These are phyloP conservation scores for Blastobotrys elegans DNA, from an alignment of 1,139 yeast species.

Conservation along the genomic window DNA sequence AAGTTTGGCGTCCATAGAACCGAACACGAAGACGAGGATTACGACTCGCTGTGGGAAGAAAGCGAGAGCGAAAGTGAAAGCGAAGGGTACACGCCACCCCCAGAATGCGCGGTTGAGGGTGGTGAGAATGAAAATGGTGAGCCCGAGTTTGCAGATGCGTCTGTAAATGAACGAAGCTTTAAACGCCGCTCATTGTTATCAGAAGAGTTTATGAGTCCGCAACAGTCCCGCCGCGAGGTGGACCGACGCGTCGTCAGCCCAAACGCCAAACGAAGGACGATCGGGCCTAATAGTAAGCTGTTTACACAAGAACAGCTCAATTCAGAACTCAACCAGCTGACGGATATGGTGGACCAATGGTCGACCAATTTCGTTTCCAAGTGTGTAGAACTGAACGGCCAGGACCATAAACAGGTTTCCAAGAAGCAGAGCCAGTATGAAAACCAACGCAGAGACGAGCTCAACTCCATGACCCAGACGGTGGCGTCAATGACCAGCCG, in stretches of 20 bases:
- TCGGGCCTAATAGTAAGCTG: neutral
- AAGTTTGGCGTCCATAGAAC: conserved; percentile 7
- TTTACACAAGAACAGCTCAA: conserved; percentile 11
- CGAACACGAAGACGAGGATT: conserved; percentile 14
- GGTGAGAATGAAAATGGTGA: neutral
- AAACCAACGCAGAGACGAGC: conserved; percentile 5
- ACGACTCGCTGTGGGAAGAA: conserved; percentile 24
- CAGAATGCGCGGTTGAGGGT: neutral
- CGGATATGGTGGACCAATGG: conserved; percentile 13
- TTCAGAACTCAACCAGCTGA: conserved; percentile 12
- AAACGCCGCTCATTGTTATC: conserved; percentile 11
- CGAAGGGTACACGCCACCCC: conserved; percentile 5
- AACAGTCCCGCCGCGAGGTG: neutral
- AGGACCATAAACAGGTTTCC: conserved; percentile 20
- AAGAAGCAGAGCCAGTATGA: conserved; percentile 13
- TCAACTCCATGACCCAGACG: conserved; percentile 8
- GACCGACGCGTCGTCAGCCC: neutral
- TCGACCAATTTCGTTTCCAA: conserved; percentile 8
- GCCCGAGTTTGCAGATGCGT: neutral
- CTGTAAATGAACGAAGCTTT: conserved; percentile 4
- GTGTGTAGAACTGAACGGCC: conserved; percentile 13
- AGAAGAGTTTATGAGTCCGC: conserved; percentile 1
- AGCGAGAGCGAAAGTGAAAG: conserved; percentile 15
- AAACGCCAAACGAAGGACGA: neutral
- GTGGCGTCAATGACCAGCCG: conserved; percentile 5